These are phyloP conservation scores for Saturnispora galanensis DNA, from an alignment of 805 yeast genomes.

Conservation along the genomic window DNA sequence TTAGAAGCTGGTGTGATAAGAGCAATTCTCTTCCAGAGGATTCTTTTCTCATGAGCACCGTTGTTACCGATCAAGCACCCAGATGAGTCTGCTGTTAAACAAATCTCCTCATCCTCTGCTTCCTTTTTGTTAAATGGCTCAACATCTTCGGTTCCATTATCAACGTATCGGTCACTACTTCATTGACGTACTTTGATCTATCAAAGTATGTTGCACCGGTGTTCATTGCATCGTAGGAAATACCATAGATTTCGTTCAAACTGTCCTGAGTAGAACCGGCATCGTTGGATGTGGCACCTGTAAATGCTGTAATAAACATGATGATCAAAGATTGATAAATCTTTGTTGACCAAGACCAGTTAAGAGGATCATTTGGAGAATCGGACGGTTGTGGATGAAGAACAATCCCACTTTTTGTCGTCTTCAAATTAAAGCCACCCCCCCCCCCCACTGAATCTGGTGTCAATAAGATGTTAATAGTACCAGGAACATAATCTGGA, in stretches of 20 bases:
- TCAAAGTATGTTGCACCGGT: conserved; percentile 69
- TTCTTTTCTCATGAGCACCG: conserved; percentile 33
- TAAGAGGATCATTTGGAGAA: conserved; percentile 55
- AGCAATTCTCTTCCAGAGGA: conserved; percentile 37
- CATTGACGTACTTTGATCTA: conserved; percentile 31
- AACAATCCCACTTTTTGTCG: conserved; percentile 30
- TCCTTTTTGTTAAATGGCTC: too few relatives aligned
- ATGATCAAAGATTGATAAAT: conserved; percentile 41
- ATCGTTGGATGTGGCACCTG: conserved; percentile 66
- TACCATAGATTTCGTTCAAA: conserved; percentile 49
- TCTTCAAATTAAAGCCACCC: conserved; percentile 20
- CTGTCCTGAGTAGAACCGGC: conserved; percentile 66
- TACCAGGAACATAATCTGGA: conserved; percentile 47
- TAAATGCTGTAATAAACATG: conserved; percentile 52
- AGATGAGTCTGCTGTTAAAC: conserved; percentile 4
- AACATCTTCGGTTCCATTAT: too few relatives aligned
- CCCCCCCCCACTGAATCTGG: conserved; percentile 10
- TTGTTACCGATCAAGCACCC: conserved; percentile 17
- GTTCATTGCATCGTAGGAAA: conserved; percentile 60
- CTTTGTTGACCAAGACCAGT: conserved; percentile 39
- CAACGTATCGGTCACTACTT: not conserved
- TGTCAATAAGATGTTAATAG: conserved; percentile 39
- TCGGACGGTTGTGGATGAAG: conserved; percentile 57
- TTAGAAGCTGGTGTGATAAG: conserved; percentile 49
- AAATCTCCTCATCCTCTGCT: too few relatives aligned